These are phyloP conservation scores for Termitomyces bulborhizus DNA, from an alignment of 768 basidiomycete species.

Conservation along the genomic window DNA sequence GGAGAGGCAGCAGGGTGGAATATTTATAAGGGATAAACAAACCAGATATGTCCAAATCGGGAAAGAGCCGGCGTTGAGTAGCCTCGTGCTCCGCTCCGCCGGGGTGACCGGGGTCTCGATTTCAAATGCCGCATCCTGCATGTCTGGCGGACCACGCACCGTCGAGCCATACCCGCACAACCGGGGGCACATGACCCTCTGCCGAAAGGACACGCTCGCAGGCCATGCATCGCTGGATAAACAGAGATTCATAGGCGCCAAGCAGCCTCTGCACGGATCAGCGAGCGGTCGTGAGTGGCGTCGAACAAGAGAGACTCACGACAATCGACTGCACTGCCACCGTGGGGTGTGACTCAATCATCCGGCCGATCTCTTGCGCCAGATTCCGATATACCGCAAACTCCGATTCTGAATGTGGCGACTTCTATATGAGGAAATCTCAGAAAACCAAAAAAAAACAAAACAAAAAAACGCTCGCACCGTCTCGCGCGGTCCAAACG, in stretches of 20 bases:
- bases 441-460: not conserved
- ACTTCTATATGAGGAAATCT: slow-evolving; percentile 37
- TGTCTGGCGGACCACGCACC: slow-evolving; percentile 48
- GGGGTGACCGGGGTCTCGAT: slow-evolving; percentile 6
- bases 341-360: slow-evolving; percentile 48
- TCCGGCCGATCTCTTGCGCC: slow-evolving; percentile 58
- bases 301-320: slow-evolving; percentile 23
- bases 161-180: slow-evolving; percentile 51
- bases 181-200: slow-evolving; percentile 69
- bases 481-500: slow-evolving; percentile 69
- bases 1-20: not conserved
- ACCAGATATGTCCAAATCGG: slow-evolving; percentile 9
- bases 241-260: slow-evolving; percentile 52
- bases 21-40: slow-evolving; percentile 14
- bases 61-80: slow-evolving; percentile 7
- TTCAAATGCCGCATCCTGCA: slow-evolving; percentile 21
- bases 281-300: not conserved
- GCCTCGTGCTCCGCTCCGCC: slow-evolving; percentile 13
- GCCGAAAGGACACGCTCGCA: slow-evolving; percentile 64
- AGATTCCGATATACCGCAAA: slow-evolving; percentile 59
- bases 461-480: slow-evolving; percentile 26
- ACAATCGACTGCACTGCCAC: slow-evolving; percentile 49
- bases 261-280: slow-evolving; percentile 38
- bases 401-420: slow-evolving; percentile 64
- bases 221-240: slow-evolving; percentile 49